Conservation (phyloP, 2,329 filamentous ascomycete species). For the Microdochium trichocladiopsis region DNA sequence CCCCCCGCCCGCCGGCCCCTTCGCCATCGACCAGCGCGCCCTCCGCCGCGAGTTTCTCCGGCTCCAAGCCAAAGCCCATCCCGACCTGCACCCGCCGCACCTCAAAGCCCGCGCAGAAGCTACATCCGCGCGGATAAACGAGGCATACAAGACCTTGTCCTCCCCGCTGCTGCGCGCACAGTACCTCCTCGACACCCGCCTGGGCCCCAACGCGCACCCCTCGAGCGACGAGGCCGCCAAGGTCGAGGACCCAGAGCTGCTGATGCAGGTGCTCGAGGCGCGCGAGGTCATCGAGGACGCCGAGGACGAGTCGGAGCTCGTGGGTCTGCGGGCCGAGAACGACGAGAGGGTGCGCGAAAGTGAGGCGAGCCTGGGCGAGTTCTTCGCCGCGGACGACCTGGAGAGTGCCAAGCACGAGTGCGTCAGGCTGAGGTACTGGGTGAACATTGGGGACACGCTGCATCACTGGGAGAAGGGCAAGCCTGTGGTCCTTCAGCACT, state of each 20-base stretch:
- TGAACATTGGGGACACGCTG: constrained; percentile 75
- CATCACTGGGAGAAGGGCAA: constrained; percentile 79
- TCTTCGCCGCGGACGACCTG: constrained; percentile 61
- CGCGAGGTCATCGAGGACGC: constrained; percentile 71
- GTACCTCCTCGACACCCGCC: constrained; percentile 66
- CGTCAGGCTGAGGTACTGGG: constrained; percentile 80
- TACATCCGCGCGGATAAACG: constrained; percentile 78
- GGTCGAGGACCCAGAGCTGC: constrained; percentile 58
- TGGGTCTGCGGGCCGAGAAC: constrained; percentile 56
- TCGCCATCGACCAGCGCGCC: constrained; percentile 61
- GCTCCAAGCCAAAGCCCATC: constrained; percentile 71
- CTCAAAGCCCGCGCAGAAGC: constrained; percentile 61
- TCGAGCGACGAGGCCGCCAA: constrained; percentile 70
- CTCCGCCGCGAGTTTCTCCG: constrained; percentile 81
- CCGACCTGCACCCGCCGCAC: constrained; percentile 55
- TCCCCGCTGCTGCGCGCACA: constrained; percentile 79
- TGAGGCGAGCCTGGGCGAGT: constrained; percentile 53
- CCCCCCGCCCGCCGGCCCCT: constrained; percentile 70
- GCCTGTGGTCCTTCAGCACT: constrained; percentile 47
- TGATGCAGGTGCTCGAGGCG: constrained; percentile 76
- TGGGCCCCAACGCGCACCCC: constrained; percentile 52
- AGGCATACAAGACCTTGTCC: constrained; percentile 79
- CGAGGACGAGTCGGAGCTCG: constrained; percentile 56
- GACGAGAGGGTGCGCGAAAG: constrained; percentile 57
- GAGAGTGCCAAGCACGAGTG: constrained; percentile 63